Conservation (phyloP, 148 eudicot genomes). For the Nepenthes mirabilis region DNA sequence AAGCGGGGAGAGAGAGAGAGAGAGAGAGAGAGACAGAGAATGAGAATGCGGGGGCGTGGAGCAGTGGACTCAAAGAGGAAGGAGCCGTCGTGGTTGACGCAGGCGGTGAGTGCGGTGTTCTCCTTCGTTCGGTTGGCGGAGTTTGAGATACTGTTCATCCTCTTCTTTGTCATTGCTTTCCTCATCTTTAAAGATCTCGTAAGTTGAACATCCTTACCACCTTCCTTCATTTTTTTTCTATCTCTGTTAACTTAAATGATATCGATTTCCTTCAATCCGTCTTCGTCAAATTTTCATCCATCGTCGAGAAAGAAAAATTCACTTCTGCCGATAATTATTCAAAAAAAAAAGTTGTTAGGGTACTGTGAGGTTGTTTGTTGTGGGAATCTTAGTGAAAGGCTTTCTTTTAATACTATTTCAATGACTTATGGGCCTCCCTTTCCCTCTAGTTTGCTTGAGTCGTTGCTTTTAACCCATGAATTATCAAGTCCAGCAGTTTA, state of each 20-base stretch:
- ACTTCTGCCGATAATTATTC: too few relatives aligned
- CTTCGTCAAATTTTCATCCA: too few relatives aligned
- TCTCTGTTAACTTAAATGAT: neutral
- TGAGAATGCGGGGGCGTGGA: slow-evolving; percentile 8
- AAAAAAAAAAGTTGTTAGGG: too few relatives aligned
- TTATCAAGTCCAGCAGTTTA: too few relatives aligned
- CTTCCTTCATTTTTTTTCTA: neutral
- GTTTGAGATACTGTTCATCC: slow-evolving; percentile 85
- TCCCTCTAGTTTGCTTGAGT: too few relatives aligned
- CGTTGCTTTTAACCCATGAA: too few relatives aligned
- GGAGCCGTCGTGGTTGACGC: slow-evolving; percentile 35
- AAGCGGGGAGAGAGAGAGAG: neutral
- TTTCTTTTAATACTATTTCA: too few relatives aligned
- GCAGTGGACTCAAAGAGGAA: neutral
- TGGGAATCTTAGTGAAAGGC: too few relatives aligned
- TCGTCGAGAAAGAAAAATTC: too few relatives aligned
- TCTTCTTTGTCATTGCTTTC: slow-evolving; percentile 68
- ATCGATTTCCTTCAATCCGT: too few relatives aligned
- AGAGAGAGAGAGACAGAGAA: slow-evolving; percentile 1
- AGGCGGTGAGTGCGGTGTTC: slow-evolving; percentile 40
- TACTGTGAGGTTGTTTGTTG: too few relatives aligned
- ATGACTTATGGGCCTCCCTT: too few relatives aligned
- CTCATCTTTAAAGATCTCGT: slow-evolving; percentile 89
- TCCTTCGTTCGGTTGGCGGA: slow-evolving; percentile 58
- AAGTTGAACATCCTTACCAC: slow-evolving; percentile 1